phyloP scores from a whole-genome alignment of 1,284 basidiomycete genomes.

The Ceraceosorus bombacis region DNA sequence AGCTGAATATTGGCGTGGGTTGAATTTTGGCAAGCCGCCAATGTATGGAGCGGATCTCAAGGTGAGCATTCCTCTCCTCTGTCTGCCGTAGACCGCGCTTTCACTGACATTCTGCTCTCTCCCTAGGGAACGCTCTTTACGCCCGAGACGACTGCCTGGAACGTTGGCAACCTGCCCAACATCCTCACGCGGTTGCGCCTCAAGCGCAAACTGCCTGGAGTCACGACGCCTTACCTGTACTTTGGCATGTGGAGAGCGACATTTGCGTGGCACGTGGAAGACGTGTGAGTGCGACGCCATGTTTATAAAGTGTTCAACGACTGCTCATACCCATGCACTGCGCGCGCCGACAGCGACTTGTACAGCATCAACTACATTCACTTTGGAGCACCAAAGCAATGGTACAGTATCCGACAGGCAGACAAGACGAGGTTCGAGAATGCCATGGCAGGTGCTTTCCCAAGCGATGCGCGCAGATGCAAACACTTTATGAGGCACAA shows the following conservation, averaged over 20 bases:
- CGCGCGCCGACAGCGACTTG: conserved; percentile 58
- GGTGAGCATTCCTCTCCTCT: not conserved
- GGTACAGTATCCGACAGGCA: conserved; percentile 92
- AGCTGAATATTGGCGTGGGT: conserved; percentile 82
- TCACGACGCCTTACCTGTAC: conserved; percentile 95
- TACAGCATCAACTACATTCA: conserved; percentile 99
- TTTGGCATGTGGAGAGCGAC: conserved; percentile 99
- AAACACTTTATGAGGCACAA: conserved; percentile 94
- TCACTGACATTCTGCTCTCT: not conserved
- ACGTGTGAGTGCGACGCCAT: conserved; percentile 21
- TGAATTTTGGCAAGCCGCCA: conserved; percentile 77
- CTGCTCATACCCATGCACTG: not conserved
- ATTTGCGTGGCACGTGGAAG: conserved; percentile 95
- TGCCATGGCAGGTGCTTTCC: conserved; percentile 44
- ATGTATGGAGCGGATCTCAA: conserved; percentile 95
- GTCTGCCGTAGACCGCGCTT: not conserved
- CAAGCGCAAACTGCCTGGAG: conserved; percentile 68
- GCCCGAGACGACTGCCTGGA: conserved; percentile 75
- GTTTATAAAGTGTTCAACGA: not conserved
- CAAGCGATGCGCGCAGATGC: conserved; percentile 58
- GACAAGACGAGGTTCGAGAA: conserved; percentile 53
- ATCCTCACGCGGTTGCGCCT: conserved; percentile 72
- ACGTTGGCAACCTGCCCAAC: conserved; percentile 82
- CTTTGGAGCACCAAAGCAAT: conserved; percentile 90
- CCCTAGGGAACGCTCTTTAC: conserved; percentile 70